These are phyloP conservation scores for Apiotrichum domesticum DNA, from an alignment of 1,284 basidiomycete species.

Conservation along the genomic window DNA sequence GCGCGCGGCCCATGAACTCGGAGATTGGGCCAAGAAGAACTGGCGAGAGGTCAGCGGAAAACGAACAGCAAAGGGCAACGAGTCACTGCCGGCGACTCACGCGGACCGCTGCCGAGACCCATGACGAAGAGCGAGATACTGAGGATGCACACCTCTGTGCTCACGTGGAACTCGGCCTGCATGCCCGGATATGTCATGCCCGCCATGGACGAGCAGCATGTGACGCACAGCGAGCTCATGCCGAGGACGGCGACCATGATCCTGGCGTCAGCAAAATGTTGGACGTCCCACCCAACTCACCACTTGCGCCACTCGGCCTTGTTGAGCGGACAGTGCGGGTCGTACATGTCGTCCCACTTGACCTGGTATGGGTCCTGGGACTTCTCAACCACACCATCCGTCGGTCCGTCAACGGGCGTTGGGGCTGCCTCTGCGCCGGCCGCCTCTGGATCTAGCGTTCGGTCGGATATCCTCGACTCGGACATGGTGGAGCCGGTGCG, in stretches of 20 bases:
- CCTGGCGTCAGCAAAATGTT: constrained; percentile 12
- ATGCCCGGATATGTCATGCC: constrained; percentile 61
- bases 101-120: constrained; percentile 53
- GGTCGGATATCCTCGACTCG: too few relatives aligned
- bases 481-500: too few relatives aligned
- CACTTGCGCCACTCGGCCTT: constrained; percentile 34
- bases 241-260: constrained; percentile 27
- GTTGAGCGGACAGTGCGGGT: constrained; percentile 35
- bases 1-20: constrained; percentile 55
- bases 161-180: constrained; percentile 57
- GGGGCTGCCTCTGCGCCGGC: too few relatives aligned
- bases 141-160: constrained; percentile 64
- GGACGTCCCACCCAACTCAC: constrained; percentile 16
- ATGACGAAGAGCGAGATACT: constrained; percentile 61
- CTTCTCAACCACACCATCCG: neutral
- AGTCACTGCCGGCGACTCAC: constrained; percentile 15
- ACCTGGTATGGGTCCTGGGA: constrained; percentile 25
- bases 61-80: too few relatives aligned
- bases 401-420: too few relatives aligned
- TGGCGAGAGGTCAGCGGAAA: neutral
- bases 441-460: too few relatives aligned
- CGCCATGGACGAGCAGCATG: constrained; percentile 66
- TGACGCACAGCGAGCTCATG: constrained; percentile 53
- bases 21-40: constrained; percentile 56
- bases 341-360: constrained; percentile 33